These are phyloP conservation scores for Vigna hirtella DNA, from an alignment of 306 rosid genomes.

Conservation along the genomic window DNA sequence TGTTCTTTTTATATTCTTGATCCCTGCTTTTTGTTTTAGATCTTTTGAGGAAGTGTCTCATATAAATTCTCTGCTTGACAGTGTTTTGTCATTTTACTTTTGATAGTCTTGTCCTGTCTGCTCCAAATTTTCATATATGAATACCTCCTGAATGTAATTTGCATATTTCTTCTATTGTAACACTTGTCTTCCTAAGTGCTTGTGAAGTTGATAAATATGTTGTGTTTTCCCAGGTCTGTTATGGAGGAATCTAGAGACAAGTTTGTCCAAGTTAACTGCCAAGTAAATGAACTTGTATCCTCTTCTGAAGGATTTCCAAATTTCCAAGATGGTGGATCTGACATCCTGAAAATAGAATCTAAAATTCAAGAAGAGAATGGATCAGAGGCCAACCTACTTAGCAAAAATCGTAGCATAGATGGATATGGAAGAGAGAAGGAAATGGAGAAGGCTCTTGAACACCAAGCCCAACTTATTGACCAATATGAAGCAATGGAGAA, in stretches of 20 bases:
- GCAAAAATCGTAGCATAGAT: constrained; percentile 49
- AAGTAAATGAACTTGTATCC: constrained; percentile 54
- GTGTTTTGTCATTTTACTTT: neutral
- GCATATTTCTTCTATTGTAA: constrained; percentile 24
- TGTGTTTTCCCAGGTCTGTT: constrained; percentile 56
- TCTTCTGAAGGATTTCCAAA: constrained; percentile 60
- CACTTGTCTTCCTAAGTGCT: constrained; percentile 34
- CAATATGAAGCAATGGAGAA: constrained; percentile 88
- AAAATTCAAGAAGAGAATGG: constrained; percentile 54
- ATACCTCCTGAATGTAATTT: constrained; percentile 26
- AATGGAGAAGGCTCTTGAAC: constrained; percentile 84
- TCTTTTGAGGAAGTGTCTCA: constrained; percentile 16
- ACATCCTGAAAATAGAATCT: constrained; percentile 50
- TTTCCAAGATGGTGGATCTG: constrained; percentile 49
- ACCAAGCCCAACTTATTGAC: constrained; percentile 78
- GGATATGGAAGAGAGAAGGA: constrained; percentile 59
- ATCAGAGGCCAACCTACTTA: constrained; percentile 41
- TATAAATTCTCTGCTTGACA: constrained; percentile 28
- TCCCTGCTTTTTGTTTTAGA: constrained; percentile 30
- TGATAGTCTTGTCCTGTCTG: constrained; percentile 12
- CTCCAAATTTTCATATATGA: constrained; percentile 21
- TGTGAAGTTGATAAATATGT: constrained; percentile 24
- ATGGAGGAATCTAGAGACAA: constrained; percentile 55
- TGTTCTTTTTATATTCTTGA: constrained; percentile 29
- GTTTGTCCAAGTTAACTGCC: constrained; percentile 41